Conservation (phyloP, 2,329 filamentous ascomycete species). For the Lasiodiplodia sp. region DNA sequence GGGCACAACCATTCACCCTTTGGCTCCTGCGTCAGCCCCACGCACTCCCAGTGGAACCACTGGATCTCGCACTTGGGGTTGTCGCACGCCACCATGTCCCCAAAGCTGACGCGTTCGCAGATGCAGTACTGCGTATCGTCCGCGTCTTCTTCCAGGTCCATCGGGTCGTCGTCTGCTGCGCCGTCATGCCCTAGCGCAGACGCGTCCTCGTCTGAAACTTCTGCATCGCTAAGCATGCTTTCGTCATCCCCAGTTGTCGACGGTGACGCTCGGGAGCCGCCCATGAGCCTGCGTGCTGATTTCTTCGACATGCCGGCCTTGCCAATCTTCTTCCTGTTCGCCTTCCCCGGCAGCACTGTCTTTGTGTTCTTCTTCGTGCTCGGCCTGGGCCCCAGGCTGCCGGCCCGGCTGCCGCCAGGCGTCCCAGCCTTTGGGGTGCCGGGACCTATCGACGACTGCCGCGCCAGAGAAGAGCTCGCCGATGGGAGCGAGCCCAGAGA, state of each 20-base stretch:
- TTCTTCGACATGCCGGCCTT: conserved; percentile 44
- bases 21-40: conserved; percentile 58
- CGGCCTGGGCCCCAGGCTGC: conserved; percentile 63
- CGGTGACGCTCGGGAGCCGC: conserved; percentile 47
- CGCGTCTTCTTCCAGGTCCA: conserved; percentile 73
- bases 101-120: conserved; percentile 83
- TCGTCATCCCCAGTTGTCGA: conserved; percentile 59
- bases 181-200: conserved; percentile 61
- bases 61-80: conserved; percentile 82
- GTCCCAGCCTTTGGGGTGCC: conserved; percentile 68
- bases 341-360: conserved; percentile 63
- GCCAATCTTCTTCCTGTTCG: conserved; percentile 45
- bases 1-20: conserved; percentile 60
- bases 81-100: conserved; percentile 89
- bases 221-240: conserved; percentile 60
- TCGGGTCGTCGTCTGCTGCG: conserved; percentile 75
- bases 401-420: conserved; percentile 58
- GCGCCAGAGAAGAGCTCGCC: conserved; percentile 59
- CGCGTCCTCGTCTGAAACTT: conserved; percentile 55
- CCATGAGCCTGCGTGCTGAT: conserved; percentile 47
- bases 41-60: conserved; percentile 83
- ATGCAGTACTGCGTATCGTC: conserved; percentile 82
- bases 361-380: conserved; percentile 58
- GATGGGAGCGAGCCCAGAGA: conserved; percentile 61
- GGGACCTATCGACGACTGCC: conserved; percentile 68